Base-by-base conservation (phyloP, 495 filamentous ascomycete species). In the Podospora anserina region DNA sequence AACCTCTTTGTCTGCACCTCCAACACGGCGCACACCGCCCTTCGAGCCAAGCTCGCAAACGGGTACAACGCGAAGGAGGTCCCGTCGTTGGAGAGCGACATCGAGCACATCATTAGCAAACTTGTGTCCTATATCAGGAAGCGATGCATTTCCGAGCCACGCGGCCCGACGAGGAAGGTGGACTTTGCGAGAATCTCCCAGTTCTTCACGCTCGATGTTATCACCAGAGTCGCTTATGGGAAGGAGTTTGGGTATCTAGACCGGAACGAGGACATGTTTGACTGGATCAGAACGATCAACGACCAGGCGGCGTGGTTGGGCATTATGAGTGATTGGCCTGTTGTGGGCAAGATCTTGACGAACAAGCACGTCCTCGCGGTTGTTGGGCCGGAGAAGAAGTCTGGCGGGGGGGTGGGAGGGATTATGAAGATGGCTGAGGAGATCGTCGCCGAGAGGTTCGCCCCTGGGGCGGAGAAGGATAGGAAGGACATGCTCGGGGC, bases 171-270 rank as follows among this genome's bases (percentile, higher is more conserved):
- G 0, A 58, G 4, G 5, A 28, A 55, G 55, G 56, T 86, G 49
- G 83, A 87, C 66, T 75, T 86, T 23, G 76, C 76, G 0, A 74
- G 57, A 0, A 71, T 80, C 3, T 76, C 78, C 7, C 75, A 80
- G 64, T 88, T 72, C 71, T 85, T 86, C 61, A 85, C 84, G 3
- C 70, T 86, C 16, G 85, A 88, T 67, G 74, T 82, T 2, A 81
- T 86, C 68, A 79, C 81, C 19, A 79, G 76, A 16, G 66, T 84
- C 2, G 78, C 87, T 70, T 83, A 81, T 56, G 74, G 90, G 63
- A 67, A 90, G 69, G 68, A 80, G 69, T 82, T 86, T 77, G 77
- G 83, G 64, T 80, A 82, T 74, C 59, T 84, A 13, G 69, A 59
- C 7, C 65, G 64, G n/a, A 80, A 88, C 66, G 65, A 68, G 1